Evolutionary conservation across 208 protist genomes (phyloP), one percentile per base, ranked within the genome.

Genomic region (Plasmodiophora brassicae): DNA sequence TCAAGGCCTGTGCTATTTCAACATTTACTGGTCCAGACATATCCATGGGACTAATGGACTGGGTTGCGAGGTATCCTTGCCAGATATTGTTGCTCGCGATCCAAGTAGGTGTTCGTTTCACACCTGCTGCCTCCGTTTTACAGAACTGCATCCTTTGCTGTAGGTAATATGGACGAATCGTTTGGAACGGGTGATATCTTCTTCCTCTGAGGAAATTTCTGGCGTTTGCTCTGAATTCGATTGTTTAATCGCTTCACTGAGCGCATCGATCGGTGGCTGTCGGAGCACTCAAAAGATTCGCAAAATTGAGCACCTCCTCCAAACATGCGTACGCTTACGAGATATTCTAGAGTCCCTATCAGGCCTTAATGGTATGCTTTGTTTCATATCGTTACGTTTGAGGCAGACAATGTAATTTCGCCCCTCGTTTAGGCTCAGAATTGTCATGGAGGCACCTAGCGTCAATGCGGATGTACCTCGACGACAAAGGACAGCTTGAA

Each of bases 371-470:
- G 50, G 84, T 41, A 65, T 88, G 22, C 46, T 88, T 10, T 50
- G 54, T 41, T 71, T 88, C 10, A 71, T 88, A 28, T 8, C 8
- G 0, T 45, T 88, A 10, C 85, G 14, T 0, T 1, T 32, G 38
- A 36, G 25, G 32, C 39, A 38, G 25, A 71, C 0, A 32, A 72
- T 10, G 54, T 45, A 28, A 43, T 71, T 92, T 93, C n/a, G 92
- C 92, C 99, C 91, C 89, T 99, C 22, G 99, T 99, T 90, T 89
- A 90, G 95, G 45, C 0, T 28, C 10, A 8, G 38, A 25, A 50
- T 92, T 1, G 0, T 45, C 8, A 57, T 90, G 53, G 32, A 20
- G 78, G 32, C 85, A 71, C 65, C 71, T 53, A 41, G 22, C 39
- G 1, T 86, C 32, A 36, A 8, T 89, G 0, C 39, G 88, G n/a